A percentile compares a stretch with the other conserved stretches of the same genome.
Evolutionary conservation across 805 yeast genomes (phyloP).

Genomic region (Candida tammaniensis): DNA sequence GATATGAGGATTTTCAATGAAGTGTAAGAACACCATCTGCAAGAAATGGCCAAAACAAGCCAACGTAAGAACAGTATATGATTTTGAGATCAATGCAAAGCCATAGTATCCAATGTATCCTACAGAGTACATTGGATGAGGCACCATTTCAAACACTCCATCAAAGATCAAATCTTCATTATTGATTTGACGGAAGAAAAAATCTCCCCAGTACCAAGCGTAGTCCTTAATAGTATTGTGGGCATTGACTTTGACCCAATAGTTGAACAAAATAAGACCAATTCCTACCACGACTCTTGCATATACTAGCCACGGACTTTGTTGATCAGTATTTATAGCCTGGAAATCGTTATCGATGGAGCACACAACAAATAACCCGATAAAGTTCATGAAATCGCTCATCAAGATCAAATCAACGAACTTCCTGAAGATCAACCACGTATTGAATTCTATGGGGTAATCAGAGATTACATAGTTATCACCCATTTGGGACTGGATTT

Average conservation of each 20-base stretch:
- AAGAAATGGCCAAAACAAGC: constrained; percentile 73
- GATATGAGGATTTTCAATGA: constrained; percentile 83
- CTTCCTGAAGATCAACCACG: constrained; percentile 79
- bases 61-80: constrained; percentile 64
- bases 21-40: constrained; percentile 71
- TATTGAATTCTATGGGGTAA: constrained; percentile 71
- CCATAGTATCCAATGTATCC: constrained; percentile 90
- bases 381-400: constrained; percentile 79
- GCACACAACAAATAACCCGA: constrained; percentile 57
- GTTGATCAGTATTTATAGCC: constrained; percentile 30
- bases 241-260: constrained; percentile 85
- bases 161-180: constrained; percentile 73
- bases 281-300: constrained; percentile 60
- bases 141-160: constrained; percentile 86
- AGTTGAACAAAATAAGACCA: constrained; percentile 62
- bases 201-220: constrained; percentile 97
- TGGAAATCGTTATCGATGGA: constrained; percentile 38
- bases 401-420: constrained; percentile 77
- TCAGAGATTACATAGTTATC: constrained; percentile 22
- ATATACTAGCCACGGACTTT: constrained; percentile 41
- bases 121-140: constrained; percentile 90
- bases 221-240: constrained; percentile 85
- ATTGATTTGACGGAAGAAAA: constrained; percentile 69
- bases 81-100: constrained; percentile 70
- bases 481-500: constrained; percentile 41